Evolutionary conservation across 108 stramenopile species (phyloP).

Genomic region (Discostella stelligeroides): DNA sequence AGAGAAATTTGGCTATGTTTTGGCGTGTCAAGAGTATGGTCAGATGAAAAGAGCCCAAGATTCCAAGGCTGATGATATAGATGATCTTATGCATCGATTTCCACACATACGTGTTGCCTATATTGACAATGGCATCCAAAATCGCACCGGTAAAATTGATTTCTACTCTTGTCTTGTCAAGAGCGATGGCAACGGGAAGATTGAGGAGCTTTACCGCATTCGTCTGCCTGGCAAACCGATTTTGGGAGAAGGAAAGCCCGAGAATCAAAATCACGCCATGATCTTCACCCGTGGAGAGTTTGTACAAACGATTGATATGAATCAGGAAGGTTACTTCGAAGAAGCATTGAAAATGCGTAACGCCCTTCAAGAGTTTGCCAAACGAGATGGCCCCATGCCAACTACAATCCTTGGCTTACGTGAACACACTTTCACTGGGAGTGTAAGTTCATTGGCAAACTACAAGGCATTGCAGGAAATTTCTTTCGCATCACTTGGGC

Average conservation of each 20-base stretch:
- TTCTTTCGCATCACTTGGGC: slow-evolving; percentile 96
- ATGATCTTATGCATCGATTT: slow-evolving; percentile 89
- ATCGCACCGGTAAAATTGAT: slow-evolving; percentile 73
- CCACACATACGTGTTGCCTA: slow-evolving; percentile 96
- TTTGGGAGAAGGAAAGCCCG: slow-evolving; percentile 99
- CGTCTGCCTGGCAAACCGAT: slow-evolving; percentile 97
- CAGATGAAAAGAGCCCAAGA: slow-evolving; percentile 95
- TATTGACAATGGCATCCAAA: slow-evolving; percentile 91
- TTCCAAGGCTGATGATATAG: slow-evolving; percentile 96
- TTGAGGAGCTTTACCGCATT: slow-evolving; percentile 94
- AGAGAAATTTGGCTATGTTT: slow-evolving; percentile 97
- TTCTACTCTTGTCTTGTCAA: slow-evolving; percentile 95
- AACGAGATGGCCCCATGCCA: slow-evolving; percentile 86
- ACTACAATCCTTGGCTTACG: slow-evolving; percentile 95
- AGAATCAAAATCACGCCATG: slow-evolving; percentile 99
- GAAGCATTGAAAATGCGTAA: slow-evolving; percentile 98
- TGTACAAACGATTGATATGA: slow-evolving; percentile 99
- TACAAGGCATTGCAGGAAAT: slow-evolving; percentile 99
- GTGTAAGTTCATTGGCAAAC: slow-evolving; percentile 96
- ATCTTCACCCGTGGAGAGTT: slow-evolving; percentile 97
- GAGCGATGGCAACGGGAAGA: slow-evolving; percentile 77
- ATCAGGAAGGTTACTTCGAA: slow-evolving; percentile 99
- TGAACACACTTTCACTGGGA: slow-evolving; percentile 99
- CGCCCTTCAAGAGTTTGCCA: slow-evolving; percentile 94
- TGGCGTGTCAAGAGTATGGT: slow-evolving; percentile 97